Conservation (phyloP, 352 stramenopile genomes). For the Pythium scleroteichum region DNA sequence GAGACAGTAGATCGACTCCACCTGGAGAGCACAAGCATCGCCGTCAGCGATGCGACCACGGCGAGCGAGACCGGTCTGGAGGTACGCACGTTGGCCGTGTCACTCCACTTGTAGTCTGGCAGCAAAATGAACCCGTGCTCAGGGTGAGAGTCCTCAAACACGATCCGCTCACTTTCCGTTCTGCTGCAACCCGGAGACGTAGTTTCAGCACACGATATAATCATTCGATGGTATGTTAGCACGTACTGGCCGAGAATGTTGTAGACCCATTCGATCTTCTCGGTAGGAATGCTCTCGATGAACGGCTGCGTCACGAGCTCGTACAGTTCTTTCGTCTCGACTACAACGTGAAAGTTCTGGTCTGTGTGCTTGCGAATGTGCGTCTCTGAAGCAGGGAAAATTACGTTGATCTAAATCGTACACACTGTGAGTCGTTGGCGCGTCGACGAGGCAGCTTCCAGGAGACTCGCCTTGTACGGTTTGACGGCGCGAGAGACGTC, state of each 20-base stretch:
- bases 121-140: slow-evolving; percentile 75
- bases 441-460: too few relatives aligned
- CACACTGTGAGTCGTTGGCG: too few relatives aligned
- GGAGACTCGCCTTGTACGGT: slow-evolving; percentile 50
- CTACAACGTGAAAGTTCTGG: slow-evolving; percentile 80
- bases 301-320: slow-evolving; percentile 67
- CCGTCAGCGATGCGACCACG: too few relatives aligned
- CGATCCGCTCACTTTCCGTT: slow-evolving; percentile 77
- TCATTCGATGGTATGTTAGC: not conserved
- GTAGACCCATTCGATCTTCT: slow-evolving; percentile 88
- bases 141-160: slow-evolving; percentile 70
- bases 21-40: slow-evolving; percentile 25
- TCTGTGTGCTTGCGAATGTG: slow-evolving; percentile 86
- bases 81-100: slow-evolving; percentile 53
- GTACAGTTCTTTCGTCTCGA: slow-evolving; percentile 83
- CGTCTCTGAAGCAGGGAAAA: slow-evolving; percentile 75
- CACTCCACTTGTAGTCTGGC: slow-evolving; percentile 85
- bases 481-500: slow-evolving; percentile 67
- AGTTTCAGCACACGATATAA: too few relatives aligned
- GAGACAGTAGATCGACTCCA: slow-evolving; percentile 81
- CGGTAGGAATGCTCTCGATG: slow-evolving; percentile 71
- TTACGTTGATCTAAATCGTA: slow-evolving; percentile 72
- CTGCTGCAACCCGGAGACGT: slow-evolving; percentile 60
- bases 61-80: not conserved
- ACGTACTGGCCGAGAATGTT: slow-evolving; percentile 89